Base-by-base conservation (phyloP, 805 yeast genomes). In the Tetrapisispora taiwanensis region DNA sequence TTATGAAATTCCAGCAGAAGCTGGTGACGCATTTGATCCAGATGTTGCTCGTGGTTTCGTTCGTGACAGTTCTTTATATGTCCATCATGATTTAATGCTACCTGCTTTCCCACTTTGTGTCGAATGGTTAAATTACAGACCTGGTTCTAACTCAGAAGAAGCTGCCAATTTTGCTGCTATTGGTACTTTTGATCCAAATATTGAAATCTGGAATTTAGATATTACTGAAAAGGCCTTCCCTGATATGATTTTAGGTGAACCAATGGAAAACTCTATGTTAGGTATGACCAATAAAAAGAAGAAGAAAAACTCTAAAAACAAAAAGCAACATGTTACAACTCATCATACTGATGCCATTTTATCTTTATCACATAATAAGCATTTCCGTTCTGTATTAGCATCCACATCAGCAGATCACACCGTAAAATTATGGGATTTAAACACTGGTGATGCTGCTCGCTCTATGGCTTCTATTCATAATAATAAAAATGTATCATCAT, bases 71-170 rank as follows among this genome's bases (percentile, higher is more conserved):
- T 77, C 81, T 32, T 68, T 92, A 50, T 92, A 92, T 58, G 92
- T 90, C 41, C 98, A 92, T 61, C 98, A 92, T 65, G 98, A 92
- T 63, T 67, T 90, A 53, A 87, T 92, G 96, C 73, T 92, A 48
- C 98, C 98, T 1, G 84, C 96, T 2, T 90, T 92, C 74, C 98
- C 98, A 35, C 73, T 92, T 48, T 87, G 97, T 62, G 89, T 89
- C 30, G 98, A 92, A 65, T 90, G 97, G 97, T 63, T 92, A 50
- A 84, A 86, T 63, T 84, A 74, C 62, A 73, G 71, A 48, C 90
- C 94, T 28, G 75, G 71, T 13, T 68, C 65, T 13, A 69, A 68
- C 35, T 67, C 66, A 19, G 64, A 65, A 28, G 74, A 77, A 48
- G 67, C 79, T 27, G 96, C 95, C 10, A 92, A 88, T 65, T 88